These are phyloP conservation scores for Pascua sp. DNA, from an alignment of 1,284 basidiomycete species.

Conservation along the genomic window DNA sequence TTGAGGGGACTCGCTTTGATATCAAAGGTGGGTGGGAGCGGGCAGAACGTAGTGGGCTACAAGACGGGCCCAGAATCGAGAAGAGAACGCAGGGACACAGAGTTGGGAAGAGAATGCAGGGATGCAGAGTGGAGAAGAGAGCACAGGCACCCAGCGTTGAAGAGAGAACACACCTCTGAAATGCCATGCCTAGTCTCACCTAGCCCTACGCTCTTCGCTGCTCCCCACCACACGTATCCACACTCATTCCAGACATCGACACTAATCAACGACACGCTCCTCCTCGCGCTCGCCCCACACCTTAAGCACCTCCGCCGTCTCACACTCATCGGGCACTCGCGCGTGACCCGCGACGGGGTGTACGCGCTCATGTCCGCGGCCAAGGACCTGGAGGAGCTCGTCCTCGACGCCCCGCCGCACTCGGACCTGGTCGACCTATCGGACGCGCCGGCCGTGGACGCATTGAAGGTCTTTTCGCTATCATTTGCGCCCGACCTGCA, in stretches of 20 bases:
- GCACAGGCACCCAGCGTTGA: no score
- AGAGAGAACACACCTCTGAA: no score
- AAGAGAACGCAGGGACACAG: no score
- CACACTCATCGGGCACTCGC: slow-evolving; percentile 39
- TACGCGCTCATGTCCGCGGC: slow-evolving; percentile 28
- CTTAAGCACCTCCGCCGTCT: slow-evolving; percentile 30
- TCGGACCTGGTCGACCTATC: slow-evolving; percentile 35
- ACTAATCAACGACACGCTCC: slow-evolving; percentile 34
- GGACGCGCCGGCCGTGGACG: slow-evolving; percentile 19
- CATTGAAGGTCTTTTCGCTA: slow-evolving; percentile 29
- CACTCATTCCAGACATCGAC: slow-evolving; percentile 26
- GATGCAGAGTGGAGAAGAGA: no score
- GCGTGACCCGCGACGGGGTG: slow-evolving; percentile 34
- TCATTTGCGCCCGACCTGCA: slow-evolving; percentile 25
- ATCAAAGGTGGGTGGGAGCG: slow-evolving; percentile 26
- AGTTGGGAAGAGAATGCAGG: no score
- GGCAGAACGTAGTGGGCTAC: neutral
- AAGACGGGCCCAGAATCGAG: no score
- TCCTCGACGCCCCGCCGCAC: slow-evolving; percentile 36
- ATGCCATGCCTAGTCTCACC: no score
- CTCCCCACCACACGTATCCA: neutral
- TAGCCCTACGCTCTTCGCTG: no score
- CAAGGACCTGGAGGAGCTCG: slow-evolving; percentile 33
- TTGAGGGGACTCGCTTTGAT: slow-evolving; percentile 40
- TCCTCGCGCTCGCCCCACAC: slow-evolving; percentile 28